Evolutionary conservation across 805 yeast genomes (phyloP), one percentile per base, ranked within the genome.

Genomic region (Metschnikowia lachancei): DNA sequence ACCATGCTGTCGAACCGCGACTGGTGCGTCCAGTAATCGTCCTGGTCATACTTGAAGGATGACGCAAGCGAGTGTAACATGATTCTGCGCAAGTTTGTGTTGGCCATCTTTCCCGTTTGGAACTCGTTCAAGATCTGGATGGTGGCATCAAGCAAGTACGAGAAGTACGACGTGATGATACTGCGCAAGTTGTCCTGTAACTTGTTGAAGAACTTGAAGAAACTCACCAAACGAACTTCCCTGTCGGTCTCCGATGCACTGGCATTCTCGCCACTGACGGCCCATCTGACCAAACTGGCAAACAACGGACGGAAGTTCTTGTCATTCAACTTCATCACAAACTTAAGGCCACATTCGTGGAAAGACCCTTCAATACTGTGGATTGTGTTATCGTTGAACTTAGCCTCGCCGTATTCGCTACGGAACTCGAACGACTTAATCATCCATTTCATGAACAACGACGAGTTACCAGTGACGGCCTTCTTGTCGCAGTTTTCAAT

Each of bases 1-100:
- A 83, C 76, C 20, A 90, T 76, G 42, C 80, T 67, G 33, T 86
- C 95, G 62, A 89, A 94, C 62, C 99, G 80, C 20, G 89, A 80
- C 43, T 84, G 85, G 37, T 89, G 81, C 48, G 86, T 84, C 99
- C 99, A 94, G 70, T 87, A 94, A 59, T 94, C 99, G 57, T 87
- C 96, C 60, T 84, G 87, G 61, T 92, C 97, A 60, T 82, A 85
- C 59, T 83, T 87, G 72, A 94, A 90, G 1, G 97, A 85, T 1
- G 88, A 76, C 0, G 83, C 79, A 52, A 94, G 69, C 0, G 96
- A 82, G 52, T 79, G 82, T 43, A 90, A 69, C 17, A 91, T 65
- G 34, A 87, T 67, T 67, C 96, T 82, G 67, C 89, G 83, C 56
- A 90, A 70, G 52, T 81, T 79, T 39, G 75, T 65, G 28, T 71